Conservation (phyloP, 306 rosid genomes). For the Canavalia gladiata region DNA sequence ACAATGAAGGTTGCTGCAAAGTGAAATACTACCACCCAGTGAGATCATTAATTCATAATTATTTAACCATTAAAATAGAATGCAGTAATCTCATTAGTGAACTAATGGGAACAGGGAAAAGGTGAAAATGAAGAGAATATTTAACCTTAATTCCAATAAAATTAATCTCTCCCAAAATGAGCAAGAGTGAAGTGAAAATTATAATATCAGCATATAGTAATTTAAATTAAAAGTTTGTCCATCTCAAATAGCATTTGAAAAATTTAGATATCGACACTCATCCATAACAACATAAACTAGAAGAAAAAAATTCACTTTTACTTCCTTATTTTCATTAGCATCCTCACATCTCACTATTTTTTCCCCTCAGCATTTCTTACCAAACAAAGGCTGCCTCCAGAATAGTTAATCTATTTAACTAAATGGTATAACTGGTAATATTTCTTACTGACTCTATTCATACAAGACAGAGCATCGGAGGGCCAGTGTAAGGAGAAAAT, state of each 20-base stretch:
- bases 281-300: slow-evolving; percentile 21
- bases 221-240: neutral
- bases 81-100: neutral
- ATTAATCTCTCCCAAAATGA: slow-evolving; percentile 21
- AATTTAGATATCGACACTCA: neutral
- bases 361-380: neutral
- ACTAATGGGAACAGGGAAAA: slow-evolving; percentile 16
- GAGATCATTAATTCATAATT: slow-evolving; percentile 26
- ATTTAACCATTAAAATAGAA: slow-evolving; percentile 25
- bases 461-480: slow-evolving; percentile 10
- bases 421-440: neutral
- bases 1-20: slow-evolving; percentile 70
- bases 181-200: slow-evolving; percentile 4
- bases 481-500: neutral
- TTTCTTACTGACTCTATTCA: slow-evolving; percentile 9
- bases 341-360: slow-evolving; percentile 10
- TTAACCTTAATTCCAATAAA: slow-evolving; percentile 31
- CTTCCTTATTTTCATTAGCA: slow-evolving; percentile 16
- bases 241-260: neutral
- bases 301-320: neutral
- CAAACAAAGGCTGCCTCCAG: neutral
- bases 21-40: slow-evolving; percentile 41
- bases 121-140: neutral
- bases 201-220: neutral
- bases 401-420: slow-evolving; percentile 24